Conservation (phyloP, 2,329 filamentous ascomycete genomes). For the Daldinia sp. region DNA sequence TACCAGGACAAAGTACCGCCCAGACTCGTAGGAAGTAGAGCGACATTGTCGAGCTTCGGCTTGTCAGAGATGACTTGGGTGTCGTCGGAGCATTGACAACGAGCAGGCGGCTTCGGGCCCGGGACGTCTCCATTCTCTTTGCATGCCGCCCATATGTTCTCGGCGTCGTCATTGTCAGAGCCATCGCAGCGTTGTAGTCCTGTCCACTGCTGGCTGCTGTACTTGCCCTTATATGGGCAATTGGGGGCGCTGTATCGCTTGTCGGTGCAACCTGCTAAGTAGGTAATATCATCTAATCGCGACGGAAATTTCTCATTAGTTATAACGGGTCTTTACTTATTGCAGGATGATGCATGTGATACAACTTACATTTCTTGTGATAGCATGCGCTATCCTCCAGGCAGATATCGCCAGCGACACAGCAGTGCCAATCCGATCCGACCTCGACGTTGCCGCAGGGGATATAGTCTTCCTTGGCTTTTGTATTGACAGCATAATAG, state of each 20-base stretch:
- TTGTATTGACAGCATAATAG: slow-evolving; percentile 21
- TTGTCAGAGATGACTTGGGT: slow-evolving; percentile 27
- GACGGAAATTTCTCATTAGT: background rate
- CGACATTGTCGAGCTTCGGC: slow-evolving; percentile 24
- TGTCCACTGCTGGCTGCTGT: slow-evolving; percentile 33
- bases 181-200: slow-evolving; percentile 37
- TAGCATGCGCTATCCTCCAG: slow-evolving; percentile 37
- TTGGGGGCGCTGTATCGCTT: slow-evolving; percentile 19
- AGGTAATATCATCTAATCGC: slow-evolving; percentile 30
- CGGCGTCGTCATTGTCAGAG: background rate
- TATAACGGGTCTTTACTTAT: background rate
- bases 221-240: slow-evolving; percentile 39
- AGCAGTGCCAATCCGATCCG: slow-evolving; percentile 37
- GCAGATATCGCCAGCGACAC: slow-evolving; percentile 41
- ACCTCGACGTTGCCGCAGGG: slow-evolving; percentile 42
- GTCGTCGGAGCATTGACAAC: slow-evolving; percentile 30
- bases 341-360: background rate
- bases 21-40: slow-evolving; percentile 23
- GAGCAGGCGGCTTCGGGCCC: slow-evolving; percentile 8
- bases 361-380: slow-evolving; percentile 26
- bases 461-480: slow-evolving; percentile 34
- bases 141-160: slow-evolving; percentile 38
- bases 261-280: slow-evolving; percentile 46
- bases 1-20: slow-evolving; percentile 38
- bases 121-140: slow-evolving; percentile 26